Base-by-base conservation (phyloP, 2,329 filamentous ascomycete species). In the Cladobotryum mycophilum region DNA sequence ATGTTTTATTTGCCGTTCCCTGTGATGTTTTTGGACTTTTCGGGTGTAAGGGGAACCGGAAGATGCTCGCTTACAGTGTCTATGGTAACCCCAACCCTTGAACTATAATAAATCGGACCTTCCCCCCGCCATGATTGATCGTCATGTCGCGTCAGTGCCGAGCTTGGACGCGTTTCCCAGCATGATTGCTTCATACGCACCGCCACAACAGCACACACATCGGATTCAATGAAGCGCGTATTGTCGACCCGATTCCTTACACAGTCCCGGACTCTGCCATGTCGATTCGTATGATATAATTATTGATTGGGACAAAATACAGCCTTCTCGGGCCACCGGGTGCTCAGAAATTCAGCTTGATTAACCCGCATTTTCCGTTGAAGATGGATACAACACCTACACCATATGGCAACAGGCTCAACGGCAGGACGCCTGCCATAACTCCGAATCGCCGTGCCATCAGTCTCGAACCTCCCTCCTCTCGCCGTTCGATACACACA, bases 401-500 rank as follows among this genome's bases (percentile, higher is more conserved):
- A 44, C 33, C 40, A 9, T 38, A 17, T 6, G 42, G 41, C 20
- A 30, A 38, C 50, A 45, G 6, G 53, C 50, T 41, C 55, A 50
- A 45, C 60, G 22, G 18, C 20, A 30, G 20, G n/a, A 33, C 58
- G 5, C 61, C 61, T 3, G 57, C 59, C 9, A 51, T 55, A 47
- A 67, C 66, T 36, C 66, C 64, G 8, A 59, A 46, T 35, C 64
- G 60, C 12, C 64, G 63, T 5, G 56, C 61, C 25, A 51, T 58
- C 38, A 67, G 58, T 20, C 55, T 57, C 12, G 67, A 76, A 3
- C 70, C 73, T 1, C 59, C 67, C 5, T 71, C 74, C 12, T 68
- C 66, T 18, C 68, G 64, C 42, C 64, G 61, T 12, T 67, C 70
- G 7, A 52, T 74, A n/a, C 68, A 70, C 50, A 74, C 75, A 4